These are phyloP conservation scores for Zoysia matrella DNA, from an alignment of 202 grass and related monocot genomes.

Conservation along the genomic window DNA sequence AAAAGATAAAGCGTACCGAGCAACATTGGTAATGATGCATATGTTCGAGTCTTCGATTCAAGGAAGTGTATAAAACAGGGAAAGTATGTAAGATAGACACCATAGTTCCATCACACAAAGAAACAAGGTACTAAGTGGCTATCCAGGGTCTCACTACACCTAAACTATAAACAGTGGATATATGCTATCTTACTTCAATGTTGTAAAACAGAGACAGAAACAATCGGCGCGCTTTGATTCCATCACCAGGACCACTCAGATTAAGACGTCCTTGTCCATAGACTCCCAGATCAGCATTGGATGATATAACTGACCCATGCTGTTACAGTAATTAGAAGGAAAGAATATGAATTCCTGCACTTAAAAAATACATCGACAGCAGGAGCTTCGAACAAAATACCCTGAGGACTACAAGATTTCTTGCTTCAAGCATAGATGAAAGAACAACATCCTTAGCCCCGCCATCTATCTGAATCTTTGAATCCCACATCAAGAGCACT, in stretches of 20 bases:
- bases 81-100: constrained; percentile 1
- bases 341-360: constrained; percentile 40
- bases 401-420: constrained; percentile 97
- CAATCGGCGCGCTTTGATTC: constrained; percentile 85
- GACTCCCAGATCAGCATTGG: constrained; percentile 92
- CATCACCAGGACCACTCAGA: constrained; percentile 91
- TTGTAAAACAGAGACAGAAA: constrained; percentile 97
- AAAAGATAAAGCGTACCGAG: constrained; percentile 10
- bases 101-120: constrained; percentile 17
- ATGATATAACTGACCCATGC: constrained; percentile 96
- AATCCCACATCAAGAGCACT: constrained; percentile 99
- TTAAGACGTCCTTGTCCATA: constrained; percentile 99
- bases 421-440: constrained; percentile 92
- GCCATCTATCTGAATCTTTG: constrained; percentile 93
- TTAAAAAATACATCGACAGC: constrained; percentile 27
- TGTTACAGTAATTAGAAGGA: constrained; percentile 46
- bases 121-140: too few relatives aligned
- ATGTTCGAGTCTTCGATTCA: neutral
- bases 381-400: constrained; percentile 50
- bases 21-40: constrained; percentile 13
- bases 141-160: too few relatives aligned
- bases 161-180: neutral
- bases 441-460: constrained; percentile 82
- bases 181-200: constrained; percentile 82
- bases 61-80: constrained; percentile 1